Evolutionary conservation across 129 eudicot genomes (phyloP).

Genomic region (Tanacetum coccineum): DNA sequence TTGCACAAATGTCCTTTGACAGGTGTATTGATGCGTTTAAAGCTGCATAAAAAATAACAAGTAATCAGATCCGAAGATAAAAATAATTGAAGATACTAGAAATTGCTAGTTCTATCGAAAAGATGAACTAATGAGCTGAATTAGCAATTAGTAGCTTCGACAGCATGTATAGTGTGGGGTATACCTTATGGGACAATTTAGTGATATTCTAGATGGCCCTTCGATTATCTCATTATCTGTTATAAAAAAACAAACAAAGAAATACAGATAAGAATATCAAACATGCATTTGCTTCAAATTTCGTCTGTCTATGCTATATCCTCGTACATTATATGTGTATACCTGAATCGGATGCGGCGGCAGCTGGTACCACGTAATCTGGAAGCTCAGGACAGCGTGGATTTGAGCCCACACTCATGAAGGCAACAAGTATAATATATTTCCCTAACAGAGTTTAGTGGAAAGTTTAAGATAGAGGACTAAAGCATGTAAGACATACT

Average conservation of each 20-base stretch:
- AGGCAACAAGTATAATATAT: conserved; percentile 58
- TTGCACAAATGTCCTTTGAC: conserved; percentile 81
- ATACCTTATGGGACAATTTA: conserved; percentile 66
- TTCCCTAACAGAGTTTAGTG: conserved; percentile 41
- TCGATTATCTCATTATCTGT: conserved; percentile 70
- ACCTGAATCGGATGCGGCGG: conserved; percentile 58
- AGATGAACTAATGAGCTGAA: background rate
- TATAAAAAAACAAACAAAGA: conserved; percentile 1
- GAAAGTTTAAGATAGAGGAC: conserved; percentile 7
- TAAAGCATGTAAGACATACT: conserved; percentile 11
- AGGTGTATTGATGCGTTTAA: conserved; percentile 63
- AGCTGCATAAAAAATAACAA: conserved; percentile 37
- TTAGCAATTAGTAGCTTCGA: background rate
- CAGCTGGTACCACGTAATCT: conserved; percentile 49
- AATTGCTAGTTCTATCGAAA: background rate
- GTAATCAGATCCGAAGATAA: conserved; percentile 15
- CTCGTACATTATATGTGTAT: conserved; percentile 6
- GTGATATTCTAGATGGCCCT: conserved; percentile 71
- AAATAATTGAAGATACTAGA: background rate
- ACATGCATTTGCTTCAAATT: background rate
- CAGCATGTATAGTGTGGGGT: background rate
- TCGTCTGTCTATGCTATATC: background rate
- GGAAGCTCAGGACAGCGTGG: conserved; percentile 38
- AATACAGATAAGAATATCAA: conserved; percentile 12
- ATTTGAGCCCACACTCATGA: conserved; percentile 44